phyloP scores from a whole-genome alignment of 441 rosid genomes.

The Lepidium campestre region DNA sequence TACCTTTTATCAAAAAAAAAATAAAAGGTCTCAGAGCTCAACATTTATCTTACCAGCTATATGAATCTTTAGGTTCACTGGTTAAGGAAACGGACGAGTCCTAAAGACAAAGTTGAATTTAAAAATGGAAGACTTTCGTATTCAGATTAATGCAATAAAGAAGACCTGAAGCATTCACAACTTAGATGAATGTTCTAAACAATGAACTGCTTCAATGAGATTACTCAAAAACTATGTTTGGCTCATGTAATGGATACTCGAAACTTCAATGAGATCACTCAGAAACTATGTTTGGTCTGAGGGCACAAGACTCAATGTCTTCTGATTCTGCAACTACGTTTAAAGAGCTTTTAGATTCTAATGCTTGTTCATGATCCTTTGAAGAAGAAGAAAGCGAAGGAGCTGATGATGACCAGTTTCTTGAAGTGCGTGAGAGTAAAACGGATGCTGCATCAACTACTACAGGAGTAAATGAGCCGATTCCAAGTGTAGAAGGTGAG shows the following conservation, averaged over 20 bases:
- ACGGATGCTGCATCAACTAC: constrained; percentile 22
- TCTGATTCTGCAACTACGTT: background rate
- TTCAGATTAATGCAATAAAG: background rate
- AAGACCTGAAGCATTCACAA: background rate
- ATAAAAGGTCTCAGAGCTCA: no score
- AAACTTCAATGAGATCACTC: background rate
- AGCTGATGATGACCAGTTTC: constrained; percentile 6
- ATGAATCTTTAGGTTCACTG: no score
- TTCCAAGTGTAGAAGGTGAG: constrained; percentile 21
- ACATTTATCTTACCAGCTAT: no score
- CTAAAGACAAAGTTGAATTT: no score
- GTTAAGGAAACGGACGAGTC: no score
- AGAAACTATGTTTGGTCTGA: background rate
- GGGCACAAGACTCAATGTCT: constrained; percentile 4
- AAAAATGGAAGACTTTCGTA: no score
- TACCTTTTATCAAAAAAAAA: no score
- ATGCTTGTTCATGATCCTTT: background rate
- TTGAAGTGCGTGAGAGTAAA: background rate
- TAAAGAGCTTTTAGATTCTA: constrained; percentile 5
- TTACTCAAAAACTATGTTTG: background rate
- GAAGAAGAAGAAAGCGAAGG: constrained; percentile 4
- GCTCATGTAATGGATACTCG: background rate
- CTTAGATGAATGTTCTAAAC: background rate
- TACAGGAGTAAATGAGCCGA: constrained; percentile 23
- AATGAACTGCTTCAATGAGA: background rate